Evolutionary conservation across 345 rosid species (phyloP).

Genomic region (Melaleuca quinquenervia): DNA sequence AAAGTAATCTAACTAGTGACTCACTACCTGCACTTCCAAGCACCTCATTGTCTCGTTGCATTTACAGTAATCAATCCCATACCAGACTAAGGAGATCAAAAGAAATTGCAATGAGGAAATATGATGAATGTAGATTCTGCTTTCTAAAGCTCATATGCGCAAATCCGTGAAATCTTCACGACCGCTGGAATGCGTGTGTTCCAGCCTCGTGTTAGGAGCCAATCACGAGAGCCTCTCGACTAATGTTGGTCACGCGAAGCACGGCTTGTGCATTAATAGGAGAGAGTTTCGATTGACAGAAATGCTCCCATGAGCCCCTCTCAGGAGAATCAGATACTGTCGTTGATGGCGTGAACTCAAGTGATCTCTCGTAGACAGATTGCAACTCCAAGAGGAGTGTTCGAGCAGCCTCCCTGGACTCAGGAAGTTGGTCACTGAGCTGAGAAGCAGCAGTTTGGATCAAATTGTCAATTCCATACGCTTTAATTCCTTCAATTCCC

Average conservation of each 20-base stretch:
- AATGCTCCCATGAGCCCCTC: slow-evolving; percentile 59
- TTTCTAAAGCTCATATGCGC: slow-evolving; percentile 14
- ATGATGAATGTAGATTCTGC: slow-evolving; percentile 1
- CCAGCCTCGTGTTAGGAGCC: slow-evolving; percentile 28
- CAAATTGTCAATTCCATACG: slow-evolving; percentile 78
- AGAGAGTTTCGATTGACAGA: slow-evolving; percentile 74
- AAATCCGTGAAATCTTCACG: slow-evolving; percentile 12
- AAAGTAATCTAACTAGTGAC: slow-evolving; percentile 14
- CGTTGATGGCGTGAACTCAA: slow-evolving; percentile 11
- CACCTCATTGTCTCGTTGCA: slow-evolving; percentile 13
- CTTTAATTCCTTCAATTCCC: slow-evolving; percentile 80
- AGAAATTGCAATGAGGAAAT: slow-evolving; percentile 4
- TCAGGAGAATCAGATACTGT: slow-evolving; percentile 32
- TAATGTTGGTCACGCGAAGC: slow-evolving; percentile 64
- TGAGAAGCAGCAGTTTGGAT: slow-evolving; percentile 77
- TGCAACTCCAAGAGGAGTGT: slow-evolving; percentile 73
- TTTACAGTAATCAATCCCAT: slow-evolving; percentile 21
- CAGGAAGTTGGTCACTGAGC: slow-evolving; percentile 93
- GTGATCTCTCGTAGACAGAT: slow-evolving; percentile 52
- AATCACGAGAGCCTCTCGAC: slow-evolving; percentile 45
- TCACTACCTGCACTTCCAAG: slow-evolving; percentile 7
- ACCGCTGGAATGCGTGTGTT: not conserved
- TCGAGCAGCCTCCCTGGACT: slow-evolving; percentile 91
- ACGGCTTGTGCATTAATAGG: slow-evolving; percentile 86
- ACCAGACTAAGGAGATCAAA: not conserved